phyloP scores from a whole-genome alignment of 352 stramenopile species.

The Globisporangium recalcitrans region DNA sequence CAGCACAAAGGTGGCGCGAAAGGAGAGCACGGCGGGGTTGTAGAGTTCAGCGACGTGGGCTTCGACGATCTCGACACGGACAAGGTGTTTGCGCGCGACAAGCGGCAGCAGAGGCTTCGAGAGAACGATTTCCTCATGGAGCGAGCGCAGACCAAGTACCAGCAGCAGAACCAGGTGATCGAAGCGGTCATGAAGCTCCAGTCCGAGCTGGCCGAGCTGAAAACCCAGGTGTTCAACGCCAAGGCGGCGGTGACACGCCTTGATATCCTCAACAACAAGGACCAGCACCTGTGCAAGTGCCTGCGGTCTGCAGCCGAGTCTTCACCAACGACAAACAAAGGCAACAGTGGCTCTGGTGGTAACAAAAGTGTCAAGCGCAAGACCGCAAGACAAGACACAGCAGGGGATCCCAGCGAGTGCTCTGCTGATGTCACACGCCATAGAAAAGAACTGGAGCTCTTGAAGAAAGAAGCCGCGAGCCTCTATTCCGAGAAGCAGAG shows the following conservation, averaged over 20 bases:
- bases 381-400: constrained; percentile 5
- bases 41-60: constrained; percentile 13
- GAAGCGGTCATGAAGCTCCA: constrained; percentile 53
- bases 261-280: constrained; percentile 53
- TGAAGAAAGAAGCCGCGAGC: constrained; percentile 27
- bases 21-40: background rate
- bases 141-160: constrained; percentile 58
- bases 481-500: constrained; percentile 27
- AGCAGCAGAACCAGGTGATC: constrained; percentile 44
- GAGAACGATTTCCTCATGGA: constrained; percentile 60
- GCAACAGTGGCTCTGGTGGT: background rate
- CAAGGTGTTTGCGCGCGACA: constrained; percentile 39
- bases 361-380: constrained; percentile 10
- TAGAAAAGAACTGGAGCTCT: constrained; percentile 35
- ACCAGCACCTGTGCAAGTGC: constrained; percentile 52
- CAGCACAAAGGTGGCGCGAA: constrained; percentile 10
- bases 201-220: constrained; percentile 30
- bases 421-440: constrained; percentile 19
- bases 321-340: background rate
- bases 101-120: constrained; percentile 28
- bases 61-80: constrained; percentile 37
- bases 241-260: constrained; percentile 35
- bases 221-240: constrained; percentile 30
- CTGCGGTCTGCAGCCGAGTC: constrained; percentile 17
- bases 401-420: too few species aligned